These are phyloP conservation scores for Boechera retrofracta DNA, from an alignment of 345 rosid genomes.

Conservation along the genomic window DNA sequence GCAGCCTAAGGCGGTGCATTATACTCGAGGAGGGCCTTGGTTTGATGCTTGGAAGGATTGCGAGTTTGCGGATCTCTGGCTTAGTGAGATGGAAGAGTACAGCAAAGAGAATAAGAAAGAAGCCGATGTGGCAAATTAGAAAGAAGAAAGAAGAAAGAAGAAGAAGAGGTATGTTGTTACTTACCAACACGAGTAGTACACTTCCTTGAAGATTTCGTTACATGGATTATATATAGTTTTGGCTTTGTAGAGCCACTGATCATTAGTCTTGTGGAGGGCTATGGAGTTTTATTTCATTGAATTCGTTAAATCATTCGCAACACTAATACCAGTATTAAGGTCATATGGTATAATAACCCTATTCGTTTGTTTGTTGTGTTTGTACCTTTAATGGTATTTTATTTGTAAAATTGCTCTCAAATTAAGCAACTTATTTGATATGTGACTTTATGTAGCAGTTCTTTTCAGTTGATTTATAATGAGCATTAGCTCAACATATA, in stretches of 20 bases:
- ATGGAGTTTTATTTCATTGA: slow-evolving; percentile 14
- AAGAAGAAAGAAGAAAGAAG: neutral
- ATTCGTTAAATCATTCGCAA: slow-evolving; percentile 5
- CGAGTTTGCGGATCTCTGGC: slow-evolving; percentile 92
- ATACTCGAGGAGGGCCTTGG: slow-evolving; percentile 98
- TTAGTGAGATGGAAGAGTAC: slow-evolving; percentile 74
- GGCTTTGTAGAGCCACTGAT: slow-evolving; percentile 33
- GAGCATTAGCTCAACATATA: neutral
- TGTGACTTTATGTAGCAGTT: neutral
- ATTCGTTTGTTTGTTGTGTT: slow-evolving; percentile 27
- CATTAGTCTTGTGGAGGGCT: slow-evolving; percentile 19
- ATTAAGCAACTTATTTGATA: slow-evolving; percentile 12
- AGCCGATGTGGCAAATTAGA: slow-evolving; percentile 19
- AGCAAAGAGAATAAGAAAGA: slow-evolving; percentile 42
- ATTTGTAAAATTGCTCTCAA: slow-evolving; percentile 12
- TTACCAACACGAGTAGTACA: neutral
- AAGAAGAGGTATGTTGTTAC: slow-evolving; percentile 17
- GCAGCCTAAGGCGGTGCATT: slow-evolving; percentile 83
- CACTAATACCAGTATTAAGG: slow-evolving; percentile 11
- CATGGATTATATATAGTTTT: slow-evolving; percentile 16
- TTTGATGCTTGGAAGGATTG: slow-evolving; percentile 94
- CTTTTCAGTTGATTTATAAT: neutral
- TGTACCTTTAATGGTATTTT: slow-evolving; percentile 19
- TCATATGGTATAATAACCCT: slow-evolving; percentile 22
- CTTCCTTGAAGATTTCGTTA: neutral